phyloP scores from a whole-genome alignment of 2,329 filamentous ascomycete species.

The Botrytis pseudocinerea region DNA sequence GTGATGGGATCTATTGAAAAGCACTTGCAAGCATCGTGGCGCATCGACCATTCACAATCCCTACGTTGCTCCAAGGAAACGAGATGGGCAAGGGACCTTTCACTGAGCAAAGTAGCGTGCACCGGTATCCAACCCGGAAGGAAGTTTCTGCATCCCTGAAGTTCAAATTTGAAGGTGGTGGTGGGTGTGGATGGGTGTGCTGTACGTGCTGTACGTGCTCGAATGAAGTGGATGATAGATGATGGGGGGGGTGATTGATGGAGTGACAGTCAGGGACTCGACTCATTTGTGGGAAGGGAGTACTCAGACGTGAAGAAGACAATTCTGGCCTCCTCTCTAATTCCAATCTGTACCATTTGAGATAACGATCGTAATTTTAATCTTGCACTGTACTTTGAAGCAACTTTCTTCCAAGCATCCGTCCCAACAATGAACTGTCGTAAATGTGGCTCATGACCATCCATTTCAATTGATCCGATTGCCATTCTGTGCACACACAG shows the following conservation, averaged over 20 bases:
- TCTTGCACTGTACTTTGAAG: background rate
- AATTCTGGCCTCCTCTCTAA: background rate
- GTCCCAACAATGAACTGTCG: background rate
- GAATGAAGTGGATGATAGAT: background rate
- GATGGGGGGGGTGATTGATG: background rate
- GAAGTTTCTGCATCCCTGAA: background rate
- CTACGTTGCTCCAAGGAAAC: slow-evolving; percentile 3
- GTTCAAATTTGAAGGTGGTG: background rate
- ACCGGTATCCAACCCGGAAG: slow-evolving; percentile 11
- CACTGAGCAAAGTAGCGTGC: slow-evolving; percentile 6
- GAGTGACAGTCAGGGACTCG: background rate
- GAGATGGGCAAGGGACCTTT: slow-evolving; percentile 13
- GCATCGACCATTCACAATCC: slow-evolving; percentile 10
- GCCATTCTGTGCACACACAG: background rate
- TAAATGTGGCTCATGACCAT: slow-evolving; percentile 4
- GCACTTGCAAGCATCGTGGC: slow-evolving; percentile 15
- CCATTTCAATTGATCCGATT: background rate
- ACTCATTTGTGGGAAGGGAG: background rate
- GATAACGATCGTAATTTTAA: slow-evolving; percentile 1
- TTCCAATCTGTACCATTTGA: background rate
- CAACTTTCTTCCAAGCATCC: slow-evolving; percentile 8
- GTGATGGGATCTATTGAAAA: slow-evolving; percentile 7
- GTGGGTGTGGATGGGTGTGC: background rate
- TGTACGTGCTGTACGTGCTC: slow-evolving; percentile 4
- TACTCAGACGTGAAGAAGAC: background rate